Percentiles rank a stretch among this genome's conserved stretches.
These are phyloP conservation scores for Darksidea phi DNA, from an alignment of 495 filamentous ascomycete species.

Conservation along the genomic window DNA sequence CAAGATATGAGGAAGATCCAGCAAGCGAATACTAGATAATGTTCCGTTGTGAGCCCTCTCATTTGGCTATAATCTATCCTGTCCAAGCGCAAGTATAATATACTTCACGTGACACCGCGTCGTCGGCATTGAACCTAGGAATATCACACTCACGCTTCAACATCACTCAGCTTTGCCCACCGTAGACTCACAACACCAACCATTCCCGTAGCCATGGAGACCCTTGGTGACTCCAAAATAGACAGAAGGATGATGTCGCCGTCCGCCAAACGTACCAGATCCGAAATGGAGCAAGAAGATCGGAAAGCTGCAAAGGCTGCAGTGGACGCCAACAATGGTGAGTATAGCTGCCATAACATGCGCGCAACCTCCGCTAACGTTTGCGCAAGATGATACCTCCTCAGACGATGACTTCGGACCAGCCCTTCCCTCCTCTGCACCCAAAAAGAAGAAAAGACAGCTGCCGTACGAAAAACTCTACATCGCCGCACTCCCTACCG, in stretches of 20 bases:
- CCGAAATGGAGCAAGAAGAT: slow-evolving; percentile 33
- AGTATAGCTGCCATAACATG: background rate
- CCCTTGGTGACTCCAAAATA: background rate
- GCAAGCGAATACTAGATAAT: no score
- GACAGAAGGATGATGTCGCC: slow-evolving; percentile 8
- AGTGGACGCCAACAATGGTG: slow-evolving; percentile 20
- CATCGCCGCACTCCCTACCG: slow-evolving; percentile 80
- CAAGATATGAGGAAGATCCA: no score
- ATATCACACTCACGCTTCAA: no score
- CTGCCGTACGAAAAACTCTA: slow-evolving; percentile 95
- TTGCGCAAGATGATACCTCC: slow-evolving; percentile 42
- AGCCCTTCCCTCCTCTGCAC: slow-evolving; percentile 69
- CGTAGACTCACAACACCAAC: no score
- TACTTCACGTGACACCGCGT: no score
- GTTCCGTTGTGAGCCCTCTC: no score
- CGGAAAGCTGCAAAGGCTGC: slow-evolving; percentile 8
- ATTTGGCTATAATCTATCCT: no score
- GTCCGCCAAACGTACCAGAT: slow-evolving; percentile 26
- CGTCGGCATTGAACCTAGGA: no score
- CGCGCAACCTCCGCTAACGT: slow-evolving; percentile 5
- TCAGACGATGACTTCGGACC: slow-evolving; percentile 98
- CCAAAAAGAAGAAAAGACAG: slow-evolving; percentile 82
- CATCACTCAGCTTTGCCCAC: no score
- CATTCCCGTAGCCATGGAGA: no score
- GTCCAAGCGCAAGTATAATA: no score